phyloP scores from a whole-genome alignment of 177 flowering plant species.

The Tripterygium wilfordii region DNA sequence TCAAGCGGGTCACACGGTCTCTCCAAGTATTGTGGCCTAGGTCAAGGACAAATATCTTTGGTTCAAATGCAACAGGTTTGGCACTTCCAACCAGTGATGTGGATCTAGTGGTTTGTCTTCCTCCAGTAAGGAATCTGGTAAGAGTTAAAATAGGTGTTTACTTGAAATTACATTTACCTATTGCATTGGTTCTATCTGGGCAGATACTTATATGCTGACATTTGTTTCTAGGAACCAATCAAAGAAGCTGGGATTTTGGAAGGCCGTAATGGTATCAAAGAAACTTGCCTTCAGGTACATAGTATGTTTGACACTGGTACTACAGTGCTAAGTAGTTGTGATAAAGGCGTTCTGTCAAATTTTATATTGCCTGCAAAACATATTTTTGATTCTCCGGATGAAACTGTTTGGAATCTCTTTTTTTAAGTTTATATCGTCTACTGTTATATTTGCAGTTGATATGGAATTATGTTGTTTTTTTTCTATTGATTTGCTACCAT shows the following conservation, averaged over 20 bases:
- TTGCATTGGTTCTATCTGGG: background rate
- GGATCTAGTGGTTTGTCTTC: conserved; percentile 95
- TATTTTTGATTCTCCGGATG: too few relatives aligned
- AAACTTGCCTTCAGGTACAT: conserved; percentile 94
- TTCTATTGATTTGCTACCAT: background rate
- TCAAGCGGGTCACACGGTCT: conserved; percentile 87
- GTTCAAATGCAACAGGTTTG: conserved; percentile 92
- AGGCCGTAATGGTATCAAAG: conserved; percentile 97
- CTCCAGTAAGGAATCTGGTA: conserved; percentile 97
- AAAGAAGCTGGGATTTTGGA: conserved; percentile 99
- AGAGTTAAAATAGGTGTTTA: conserved; percentile 10
- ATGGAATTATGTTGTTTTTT: background rate
- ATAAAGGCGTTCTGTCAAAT: too few relatives aligned
- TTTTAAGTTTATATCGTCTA: too few relatives aligned
- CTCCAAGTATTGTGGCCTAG: conserved; percentile 98
- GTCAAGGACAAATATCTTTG: conserved; percentile 82
- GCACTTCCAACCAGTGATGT: conserved; percentile 96
- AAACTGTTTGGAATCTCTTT: too few relatives aligned
- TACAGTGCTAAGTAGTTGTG: too few relatives aligned
- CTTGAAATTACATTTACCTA: background rate
- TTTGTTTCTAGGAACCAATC: conserved; percentile 71
- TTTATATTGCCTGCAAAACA: too few relatives aligned
- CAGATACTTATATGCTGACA: conserved; percentile 3
- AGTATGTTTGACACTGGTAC: background rate
- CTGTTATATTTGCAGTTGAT: too few relatives aligned